Evolutionary conservation across 1,139 yeast genomes (phyloP), one percentile per base, ranked within the genome.

Genomic region (Taphrina deformans): DNA sequence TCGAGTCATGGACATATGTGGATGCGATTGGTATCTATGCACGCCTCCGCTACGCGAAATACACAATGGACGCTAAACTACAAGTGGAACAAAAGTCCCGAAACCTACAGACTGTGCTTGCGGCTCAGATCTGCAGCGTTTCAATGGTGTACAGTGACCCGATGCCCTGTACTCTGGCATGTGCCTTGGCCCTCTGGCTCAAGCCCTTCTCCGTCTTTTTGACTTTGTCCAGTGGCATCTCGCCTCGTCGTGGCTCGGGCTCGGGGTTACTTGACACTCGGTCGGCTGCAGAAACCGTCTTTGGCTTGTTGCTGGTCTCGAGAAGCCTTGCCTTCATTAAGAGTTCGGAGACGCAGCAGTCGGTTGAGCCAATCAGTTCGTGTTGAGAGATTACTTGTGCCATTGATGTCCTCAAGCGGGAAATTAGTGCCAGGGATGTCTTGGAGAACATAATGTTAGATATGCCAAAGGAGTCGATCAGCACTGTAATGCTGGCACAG

Each of bases 131-230:
- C 33, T 59, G 56, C 44, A 59, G 31, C 12, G 55, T 48, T 26
- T 59, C 63, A n/a, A 59, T 59, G 26, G 63, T 50, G 41, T 59
- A 59, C 35, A 53, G 33, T 21, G 56, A 26, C 2, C 63, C 63
- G 26, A 59, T 52, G 3, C 56, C 63, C 21, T 48, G 56, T 10
- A 52, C 55, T 31, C 55, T 27, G 9, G 63, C 55, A 16, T 48
- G 50, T 12, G 56, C 63, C 23, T 50, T 59, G 18, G 56, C 55
- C 3, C 63, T 48, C 10, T 12, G 48, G 7, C 46, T 31, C 24
- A 10, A 41, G 16, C 40, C 33, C 29, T 38, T 50, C 9, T 59
- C 56, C 16, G 16, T 31, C 41, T 18, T 50, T 16, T 50, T 35
- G 41, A 59, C 40, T 24, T 50, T 48, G 26, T 59, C 63, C 5